A percentile compares a stretch with the other conserved stretches of the same genome.
Evolutionary conservation across 2,329 filamentous ascomycete genomes (phyloP).

Genomic region (Fusarium veterinarium): DNA sequence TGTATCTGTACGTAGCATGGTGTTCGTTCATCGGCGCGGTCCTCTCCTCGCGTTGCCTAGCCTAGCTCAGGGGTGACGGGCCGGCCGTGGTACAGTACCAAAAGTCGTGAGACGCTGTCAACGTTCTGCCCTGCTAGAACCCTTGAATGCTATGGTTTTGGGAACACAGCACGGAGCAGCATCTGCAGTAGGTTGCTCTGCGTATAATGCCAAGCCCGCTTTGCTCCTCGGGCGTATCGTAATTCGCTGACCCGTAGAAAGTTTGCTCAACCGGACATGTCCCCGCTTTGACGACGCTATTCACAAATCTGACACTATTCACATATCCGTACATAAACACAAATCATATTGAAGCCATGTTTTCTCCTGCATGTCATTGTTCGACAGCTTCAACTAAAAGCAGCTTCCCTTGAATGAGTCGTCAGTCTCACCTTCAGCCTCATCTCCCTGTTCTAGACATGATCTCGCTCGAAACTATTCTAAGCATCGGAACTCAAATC

Average conservation of each 20-base stretch:
- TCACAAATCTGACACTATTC: conserved; percentile 39
- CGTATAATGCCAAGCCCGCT: conserved; percentile 18
- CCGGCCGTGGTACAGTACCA: conserved; percentile 28
- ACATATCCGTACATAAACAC: conserved; percentile 12
- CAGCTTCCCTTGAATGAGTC: conserved; percentile 18
- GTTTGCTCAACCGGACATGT: conserved; percentile 1
- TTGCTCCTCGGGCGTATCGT: conserved; percentile 2
- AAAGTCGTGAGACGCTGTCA: conserved; percentile 42
- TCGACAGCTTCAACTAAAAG: conserved; percentile 3
- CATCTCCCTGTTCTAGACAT: conserved; percentile 27
- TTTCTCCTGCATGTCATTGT: conserved; percentile 1
- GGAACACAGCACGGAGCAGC: conserved; percentile 13
- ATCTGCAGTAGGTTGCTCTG: conserved; percentile 22
- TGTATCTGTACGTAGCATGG: conserved; percentile 7
- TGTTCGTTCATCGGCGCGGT: conserved; percentile 32
- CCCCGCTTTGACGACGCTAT: conserved; percentile 25
- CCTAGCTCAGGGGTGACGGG: conserved; percentile 40
- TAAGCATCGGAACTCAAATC: conserved; percentile 20
- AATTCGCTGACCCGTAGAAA: conserved; percentile 18
- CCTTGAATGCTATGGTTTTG: conserved; percentile 22
- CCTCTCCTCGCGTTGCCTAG: conserved; percentile 26
- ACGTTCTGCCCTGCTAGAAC: conserved; percentile 30
- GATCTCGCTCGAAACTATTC: conserved; percentile 19
- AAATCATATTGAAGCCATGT: conserved; percentile 2
- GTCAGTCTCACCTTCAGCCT: conserved; percentile 31